Evolutionary conservation across 768 basidiomycete species (phyloP).

Genomic region (Boletus rex-veris): DNA sequence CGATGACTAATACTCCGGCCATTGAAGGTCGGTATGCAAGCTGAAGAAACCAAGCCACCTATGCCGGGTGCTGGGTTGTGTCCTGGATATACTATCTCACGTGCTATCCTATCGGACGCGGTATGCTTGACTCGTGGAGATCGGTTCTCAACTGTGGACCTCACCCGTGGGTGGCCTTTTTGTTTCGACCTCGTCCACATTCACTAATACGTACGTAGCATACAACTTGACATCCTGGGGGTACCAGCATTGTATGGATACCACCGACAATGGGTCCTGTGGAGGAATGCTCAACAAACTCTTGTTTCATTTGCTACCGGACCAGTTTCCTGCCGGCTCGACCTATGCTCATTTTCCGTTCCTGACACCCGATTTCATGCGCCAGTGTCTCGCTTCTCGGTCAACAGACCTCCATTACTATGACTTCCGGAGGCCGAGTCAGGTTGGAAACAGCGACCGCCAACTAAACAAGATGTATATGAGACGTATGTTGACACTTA

Average conservation of each 20-base stretch:
- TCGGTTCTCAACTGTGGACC: slow-evolving; percentile 72
- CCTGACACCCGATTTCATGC: slow-evolving; percentile 48
- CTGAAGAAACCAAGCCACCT: slow-evolving; percentile 65
- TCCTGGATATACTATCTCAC: slow-evolving; percentile 79
- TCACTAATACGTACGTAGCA: slow-evolving; percentile 39
- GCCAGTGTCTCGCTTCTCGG: slow-evolving; percentile 42
- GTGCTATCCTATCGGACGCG: slow-evolving; percentile 81
- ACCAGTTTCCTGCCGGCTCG: slow-evolving; percentile 61
- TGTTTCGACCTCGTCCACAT: background rate
- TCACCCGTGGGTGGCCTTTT: slow-evolving; percentile 54
- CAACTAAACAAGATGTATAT: slow-evolving; percentile 7
- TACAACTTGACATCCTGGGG: slow-evolving; percentile 79
- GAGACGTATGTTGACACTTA: slow-evolving; percentile 18
- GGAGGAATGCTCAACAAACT: slow-evolving; percentile 75
- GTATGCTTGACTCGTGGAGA: slow-evolving; percentile 76
- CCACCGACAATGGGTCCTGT: slow-evolving; percentile 63
- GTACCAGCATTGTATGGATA: slow-evolving; percentile 64
- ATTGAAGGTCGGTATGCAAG: slow-evolving; percentile 58
- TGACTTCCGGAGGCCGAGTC: slow-evolving; percentile 51
- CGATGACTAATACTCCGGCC: background rate
- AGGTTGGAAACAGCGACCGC: background rate
- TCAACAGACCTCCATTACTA: slow-evolving; percentile 43
- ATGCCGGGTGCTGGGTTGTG: slow-evolving; percentile 72
- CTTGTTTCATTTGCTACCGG: slow-evolving; percentile 67
- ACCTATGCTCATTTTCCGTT: slow-evolving; percentile 82